phyloP scores from a whole-genome alignment of 257 asterid species.

The Misopates orontium region DNA sequence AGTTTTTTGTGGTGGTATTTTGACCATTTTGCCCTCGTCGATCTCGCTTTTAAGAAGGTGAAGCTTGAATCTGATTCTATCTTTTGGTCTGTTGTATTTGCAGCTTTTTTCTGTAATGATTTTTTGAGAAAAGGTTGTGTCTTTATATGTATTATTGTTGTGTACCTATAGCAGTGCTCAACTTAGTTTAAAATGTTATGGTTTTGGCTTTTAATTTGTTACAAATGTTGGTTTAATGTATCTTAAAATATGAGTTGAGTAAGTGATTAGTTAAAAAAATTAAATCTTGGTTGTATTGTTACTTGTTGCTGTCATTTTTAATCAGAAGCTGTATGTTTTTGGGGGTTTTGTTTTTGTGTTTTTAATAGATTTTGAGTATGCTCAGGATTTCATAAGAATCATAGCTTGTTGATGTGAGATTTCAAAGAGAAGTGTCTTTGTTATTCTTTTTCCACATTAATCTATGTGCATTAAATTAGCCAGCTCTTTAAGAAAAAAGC shows the following conservation, averaged over 20 bases:
- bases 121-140: constrained; percentile 34
- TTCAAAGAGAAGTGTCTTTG: constrained; percentile 33
- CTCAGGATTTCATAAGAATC: constrained; percentile 21
- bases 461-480: constrained; percentile 26
- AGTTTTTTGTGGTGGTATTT: too few relatives aligned
- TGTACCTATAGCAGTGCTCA: constrained; percentile 6
- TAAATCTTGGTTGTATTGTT: constrained; percentile 7
- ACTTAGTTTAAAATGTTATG: constrained; percentile 19
- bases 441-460: constrained; percentile 27
- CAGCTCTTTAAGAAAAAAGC: neutral
- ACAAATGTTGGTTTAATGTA: constrained; percentile 13
- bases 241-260: constrained; percentile 19
- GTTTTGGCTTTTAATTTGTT: neutral
- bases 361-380: constrained; percentile 16
- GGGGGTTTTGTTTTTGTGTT: constrained; percentile 18
- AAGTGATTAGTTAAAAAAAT: constrained; percentile 16
- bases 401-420: constrained; percentile 43
- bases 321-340: constrained; percentile 5
- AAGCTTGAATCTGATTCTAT: constrained; percentile 35
- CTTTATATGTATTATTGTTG: constrained; percentile 14
- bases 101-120: constrained; percentile 44
- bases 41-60: constrained; percentile 53
- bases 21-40: too few relatives aligned
- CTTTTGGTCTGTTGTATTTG: constrained; percentile 31
- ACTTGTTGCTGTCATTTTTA: constrained; percentile 15